Evolutionary conservation across 441 rosid species (phyloP).

Genomic region (Mallotus japonicus): DNA sequence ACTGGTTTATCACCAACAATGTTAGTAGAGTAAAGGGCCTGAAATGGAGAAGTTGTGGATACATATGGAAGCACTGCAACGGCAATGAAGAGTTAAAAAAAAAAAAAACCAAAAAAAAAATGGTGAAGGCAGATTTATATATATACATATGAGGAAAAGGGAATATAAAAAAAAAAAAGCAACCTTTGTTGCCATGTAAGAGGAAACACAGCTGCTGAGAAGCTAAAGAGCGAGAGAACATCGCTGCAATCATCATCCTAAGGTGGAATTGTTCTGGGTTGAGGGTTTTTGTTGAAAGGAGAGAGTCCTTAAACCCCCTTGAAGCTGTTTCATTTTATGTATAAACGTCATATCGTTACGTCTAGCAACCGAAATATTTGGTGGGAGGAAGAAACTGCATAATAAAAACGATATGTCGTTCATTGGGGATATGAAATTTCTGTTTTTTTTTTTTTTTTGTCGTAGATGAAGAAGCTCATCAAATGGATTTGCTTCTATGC

Average conservation of each 20-base stretch:
- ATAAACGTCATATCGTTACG: no score
- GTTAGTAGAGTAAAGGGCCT: conserved; percentile 58
- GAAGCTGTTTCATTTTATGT: no score
- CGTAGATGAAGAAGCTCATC: no score
- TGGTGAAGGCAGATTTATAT: no score
- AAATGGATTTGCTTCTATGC: no score
- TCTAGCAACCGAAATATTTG: no score
- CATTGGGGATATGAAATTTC: no score
- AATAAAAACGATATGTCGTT: no score
- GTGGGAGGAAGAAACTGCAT: no score
- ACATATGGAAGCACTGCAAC: conserved; percentile 38
- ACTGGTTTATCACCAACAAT: conserved; percentile 72
- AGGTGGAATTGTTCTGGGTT: not conserved
- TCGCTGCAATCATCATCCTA: not conserved
- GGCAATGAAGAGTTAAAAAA: not conserved
- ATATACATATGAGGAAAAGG: not conserved
- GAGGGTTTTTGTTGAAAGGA: not conserved
- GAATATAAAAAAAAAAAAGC: not conserved
- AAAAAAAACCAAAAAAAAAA: no score
- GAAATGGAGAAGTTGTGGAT: conserved; percentile 32
- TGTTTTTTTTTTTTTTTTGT: no score
- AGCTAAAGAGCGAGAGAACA: conserved; percentile 28
- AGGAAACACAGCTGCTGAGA: conserved; percentile 26
- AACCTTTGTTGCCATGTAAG: conserved; percentile 32
- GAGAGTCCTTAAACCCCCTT: no score